Base-by-base conservation (phyloP, 306 rosid species). In the Trichosanthes truncata region DNA sequence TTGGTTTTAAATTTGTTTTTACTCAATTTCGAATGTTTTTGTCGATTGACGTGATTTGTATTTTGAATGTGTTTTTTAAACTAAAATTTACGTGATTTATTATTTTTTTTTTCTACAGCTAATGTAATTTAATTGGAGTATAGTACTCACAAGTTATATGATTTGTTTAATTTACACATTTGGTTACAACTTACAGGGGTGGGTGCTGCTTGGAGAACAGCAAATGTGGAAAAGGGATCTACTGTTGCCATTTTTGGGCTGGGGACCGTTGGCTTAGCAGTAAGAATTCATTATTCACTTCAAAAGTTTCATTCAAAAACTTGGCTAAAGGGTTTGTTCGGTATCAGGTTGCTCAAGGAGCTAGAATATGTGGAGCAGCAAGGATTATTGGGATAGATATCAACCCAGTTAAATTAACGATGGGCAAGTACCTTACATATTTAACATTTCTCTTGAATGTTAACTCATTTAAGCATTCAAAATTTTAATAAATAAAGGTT, bases 221-320 rank as follows among this genome's bases (percentile, higher is more conserved):
- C 98, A 12, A 80, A 94, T 72, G 93, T 94, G 29, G 86, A 84
- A 31, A 41, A 79, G 5, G 91, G 87, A 36, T 88, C 98, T 10
- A 82, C 83, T 1, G 93, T 94, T 0, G 98, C 96, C 6, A 23
- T 94, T 52, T 94, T 94, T 77, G 98, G 98, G 18, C 80, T 94
- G 35, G 98, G 98, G 0, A 87, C 93, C 6, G 92, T 94, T 29
- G 98, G 98, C 0, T 91, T 94, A 0, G 98, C 98, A 7, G 97
- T 92, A 81, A 89, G 93, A 21, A 43, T 20, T 31, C 57, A 21
- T 2, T 13, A 31, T 45, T 51, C 9, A 67, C 26, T 80, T 75
- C 65, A 17, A 21, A 20, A 66, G 69, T 15, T 14, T 35, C 40
- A 60, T 59, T 73, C 23, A n/a, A 72, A n/a, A 71, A 20, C 21